A percentile compares a stretch with the other conserved stretches of the same genome.
Conservation (phyloP, 768 basidiomycete genomes). For the Leccinellum albellum region DNA sequence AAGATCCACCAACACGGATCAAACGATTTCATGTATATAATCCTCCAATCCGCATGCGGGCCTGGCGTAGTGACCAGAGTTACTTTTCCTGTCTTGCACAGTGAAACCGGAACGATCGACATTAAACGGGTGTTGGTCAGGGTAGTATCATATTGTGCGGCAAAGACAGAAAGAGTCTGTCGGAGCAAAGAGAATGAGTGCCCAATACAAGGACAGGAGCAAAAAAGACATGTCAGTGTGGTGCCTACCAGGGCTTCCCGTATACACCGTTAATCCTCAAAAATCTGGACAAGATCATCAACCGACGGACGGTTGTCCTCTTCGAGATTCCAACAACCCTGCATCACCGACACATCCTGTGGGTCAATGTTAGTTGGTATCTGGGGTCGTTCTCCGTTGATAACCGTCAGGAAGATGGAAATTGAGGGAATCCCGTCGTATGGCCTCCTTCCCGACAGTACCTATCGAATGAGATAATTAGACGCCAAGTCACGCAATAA, state of each 20-base stretch:
- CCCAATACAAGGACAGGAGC: no score
- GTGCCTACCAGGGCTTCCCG: background rate
- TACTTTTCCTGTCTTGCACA: conserved; percentile 16
- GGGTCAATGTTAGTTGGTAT: conserved; percentile 5
- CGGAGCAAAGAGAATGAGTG: no score
- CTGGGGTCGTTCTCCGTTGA: conserved; percentile 8
- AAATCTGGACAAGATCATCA: background rate
- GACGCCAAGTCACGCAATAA: background rate
- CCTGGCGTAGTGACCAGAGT: conserved; percentile 11
- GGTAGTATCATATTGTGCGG: no score
- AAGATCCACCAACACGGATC: conserved; percentile 9
- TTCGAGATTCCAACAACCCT: conserved; percentile 14
- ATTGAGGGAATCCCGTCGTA: conserved; percentile 2
- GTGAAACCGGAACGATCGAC: background rate
- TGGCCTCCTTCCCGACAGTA: conserved; percentile 19
- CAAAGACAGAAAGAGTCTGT: no score
- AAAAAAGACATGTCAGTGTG: no score
- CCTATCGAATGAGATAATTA: conserved; percentile 8
- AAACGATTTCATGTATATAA: conserved; percentile 18
- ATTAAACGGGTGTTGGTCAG: conserved; percentile 7
- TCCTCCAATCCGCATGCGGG: conserved; percentile 18
- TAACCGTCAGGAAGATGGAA: background rate
- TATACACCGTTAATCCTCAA: background rate
- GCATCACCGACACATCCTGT: conserved; percentile 8
- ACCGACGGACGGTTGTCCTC: conserved; percentile 17